Conservation (phyloP, 1,139 yeast species). For the Saccharomyces hybrid region DNA sequence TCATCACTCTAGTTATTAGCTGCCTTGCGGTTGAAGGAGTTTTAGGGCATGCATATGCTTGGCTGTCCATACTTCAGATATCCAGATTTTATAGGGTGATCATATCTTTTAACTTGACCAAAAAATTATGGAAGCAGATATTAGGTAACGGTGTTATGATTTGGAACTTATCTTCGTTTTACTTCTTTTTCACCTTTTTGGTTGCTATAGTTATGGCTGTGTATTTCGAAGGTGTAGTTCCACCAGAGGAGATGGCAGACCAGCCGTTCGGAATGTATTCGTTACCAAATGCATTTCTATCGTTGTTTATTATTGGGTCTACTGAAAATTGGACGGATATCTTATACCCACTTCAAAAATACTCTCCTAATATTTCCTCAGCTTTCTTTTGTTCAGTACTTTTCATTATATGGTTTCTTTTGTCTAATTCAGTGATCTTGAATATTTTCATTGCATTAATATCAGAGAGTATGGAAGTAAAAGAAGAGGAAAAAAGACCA, state of each 20-base stretch:
- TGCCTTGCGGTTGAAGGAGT: conserved; percentile 43
- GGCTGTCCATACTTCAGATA: conserved; percentile 75
- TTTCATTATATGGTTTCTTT: conserved; percentile 71
- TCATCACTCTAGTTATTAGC: conserved; percentile 51
- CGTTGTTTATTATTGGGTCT: conserved; percentile 72
- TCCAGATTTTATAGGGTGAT: conserved; percentile 71
- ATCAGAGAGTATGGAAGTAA: conserved; percentile 69
- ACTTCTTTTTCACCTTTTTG: conserved; percentile 53
- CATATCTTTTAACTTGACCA: conserved; percentile 46
- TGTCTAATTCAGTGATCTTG: conserved; percentile 72
- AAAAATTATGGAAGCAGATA: conserved; percentile 64
- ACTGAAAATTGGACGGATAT: conserved; percentile 90
- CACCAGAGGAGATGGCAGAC: conserved; percentile 38
- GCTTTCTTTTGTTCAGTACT: conserved; percentile 55
- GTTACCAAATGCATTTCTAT: conserved; percentile 65
- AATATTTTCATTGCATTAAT: conserved; percentile 91
- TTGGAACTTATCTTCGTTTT: conserved; percentile 19
- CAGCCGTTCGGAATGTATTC: conserved; percentile 60
- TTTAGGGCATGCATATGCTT: conserved; percentile 56
- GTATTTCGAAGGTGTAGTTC: conserved; percentile 64
- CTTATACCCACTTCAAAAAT: conserved; percentile 49
- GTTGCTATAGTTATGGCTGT: conserved; percentile 61
- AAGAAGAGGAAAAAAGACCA: conserved; percentile 63
- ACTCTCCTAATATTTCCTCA: conserved; percentile 43
- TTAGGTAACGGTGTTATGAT: conserved; percentile 60